Percentiles rank a stretch among this genome's conserved stretches.
phyloP scores from a whole-genome alignment of 2,329 filamentous ascomycete genomes.

The Berkeleyomyces basicola region DNA sequence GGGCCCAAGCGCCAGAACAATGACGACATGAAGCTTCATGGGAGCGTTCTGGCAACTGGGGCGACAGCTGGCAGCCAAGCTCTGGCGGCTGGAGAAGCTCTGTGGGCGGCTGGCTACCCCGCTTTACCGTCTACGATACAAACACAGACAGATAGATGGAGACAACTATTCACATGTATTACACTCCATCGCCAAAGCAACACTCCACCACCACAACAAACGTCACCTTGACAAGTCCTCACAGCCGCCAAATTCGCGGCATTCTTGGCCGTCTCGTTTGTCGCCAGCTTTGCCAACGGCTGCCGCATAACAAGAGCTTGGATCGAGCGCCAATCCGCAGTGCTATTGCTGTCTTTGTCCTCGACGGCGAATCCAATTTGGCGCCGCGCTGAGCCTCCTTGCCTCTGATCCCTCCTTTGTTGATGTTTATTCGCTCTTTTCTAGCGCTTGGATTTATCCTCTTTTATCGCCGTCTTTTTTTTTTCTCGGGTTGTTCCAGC shows the following conservation, averaged over 20 bases:
- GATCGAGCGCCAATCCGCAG: background rate
- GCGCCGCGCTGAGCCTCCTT: background rate
- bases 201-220: background rate
- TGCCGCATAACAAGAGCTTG: too few species aligned
- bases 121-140: background rate
- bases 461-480: background rate
- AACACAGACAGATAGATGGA: background rate
- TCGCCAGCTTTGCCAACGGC: background rate
- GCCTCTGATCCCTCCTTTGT: background rate
- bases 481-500: background rate
- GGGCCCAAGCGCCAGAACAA: background rate
- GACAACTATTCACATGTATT: background rate
- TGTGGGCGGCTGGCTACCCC: background rate
- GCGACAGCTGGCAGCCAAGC: background rate
- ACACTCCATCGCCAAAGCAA: background rate
- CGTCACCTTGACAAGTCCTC: background rate
- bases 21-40: background rate
- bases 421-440: background rate
- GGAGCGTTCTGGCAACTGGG: background rate
- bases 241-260: background rate
- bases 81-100: background rate
- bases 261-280: background rate
- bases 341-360: background rate
- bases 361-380: background rate
- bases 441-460: background rate